phyloP scores from a whole-genome alignment of 495 filamentous ascomycete species.

The Penicillium longicatenatum region DNA sequence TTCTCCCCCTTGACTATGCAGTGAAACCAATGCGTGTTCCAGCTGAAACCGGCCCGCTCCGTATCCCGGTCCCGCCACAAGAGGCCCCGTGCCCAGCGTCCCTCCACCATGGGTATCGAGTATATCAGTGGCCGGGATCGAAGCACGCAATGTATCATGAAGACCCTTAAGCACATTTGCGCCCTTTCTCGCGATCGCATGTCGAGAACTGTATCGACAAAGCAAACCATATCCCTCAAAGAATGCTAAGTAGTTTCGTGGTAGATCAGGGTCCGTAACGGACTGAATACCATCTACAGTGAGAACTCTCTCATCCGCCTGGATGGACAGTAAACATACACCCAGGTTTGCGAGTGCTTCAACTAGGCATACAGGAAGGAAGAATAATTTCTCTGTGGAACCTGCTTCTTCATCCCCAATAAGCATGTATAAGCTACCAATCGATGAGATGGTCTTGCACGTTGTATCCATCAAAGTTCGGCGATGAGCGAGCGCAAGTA shows the following conservation, averaged over 20 bases:
- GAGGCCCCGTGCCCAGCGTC: not conserved
- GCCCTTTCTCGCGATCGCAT: conserved; percentile 14
- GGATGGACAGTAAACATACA: conserved; percentile 21
- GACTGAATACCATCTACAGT: conserved; percentile 14
- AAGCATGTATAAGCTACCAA: conserved; percentile 15
- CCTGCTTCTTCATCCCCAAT: conserved; percentile 10
- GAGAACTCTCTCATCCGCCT: conserved; percentile 12
- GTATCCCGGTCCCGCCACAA: not conserved
- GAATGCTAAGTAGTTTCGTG: conserved; percentile 8
- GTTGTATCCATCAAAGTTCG: conserved; percentile 18
- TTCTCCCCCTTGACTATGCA: conserved; percentile 12
- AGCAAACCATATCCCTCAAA: conserved; percentile 16
- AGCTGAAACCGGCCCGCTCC: conserved; percentile 8
- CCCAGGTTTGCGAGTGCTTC: conserved; percentile 18
- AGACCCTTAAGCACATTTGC: conserved; percentile 15
- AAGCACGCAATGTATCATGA: conserved; percentile 8
- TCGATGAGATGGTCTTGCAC: conserved; percentile 14
- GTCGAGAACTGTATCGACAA: conserved; percentile 12
- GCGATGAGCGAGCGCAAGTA: conserved; percentile 20
- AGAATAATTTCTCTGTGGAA: conserved; percentile 10
- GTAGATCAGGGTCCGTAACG: conserved; percentile 9
- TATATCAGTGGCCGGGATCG: not conserved
- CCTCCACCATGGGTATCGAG: not conserved
- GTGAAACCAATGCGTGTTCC: conserved; percentile 19
- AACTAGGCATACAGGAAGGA: conserved; percentile 14